Evolutionary conservation across 75 land plant species (phyloP).

Genomic region (Cunninghamia lanceolata): DNA sequence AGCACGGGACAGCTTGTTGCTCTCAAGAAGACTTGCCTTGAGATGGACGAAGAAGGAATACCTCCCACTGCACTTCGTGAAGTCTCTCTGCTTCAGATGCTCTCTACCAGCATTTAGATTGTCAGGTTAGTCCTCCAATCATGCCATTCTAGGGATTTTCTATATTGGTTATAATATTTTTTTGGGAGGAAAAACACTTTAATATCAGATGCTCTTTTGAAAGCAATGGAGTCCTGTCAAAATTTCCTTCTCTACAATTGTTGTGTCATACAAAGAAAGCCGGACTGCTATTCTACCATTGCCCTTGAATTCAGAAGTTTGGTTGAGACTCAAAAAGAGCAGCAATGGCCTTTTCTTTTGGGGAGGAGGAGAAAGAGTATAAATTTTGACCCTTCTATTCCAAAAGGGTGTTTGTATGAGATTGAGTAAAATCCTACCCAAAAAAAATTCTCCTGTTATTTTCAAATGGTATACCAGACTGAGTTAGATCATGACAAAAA

Average conservation of each 20-base stretch:
- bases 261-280: too few relatives aligned
- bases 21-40: constrained; percentile 75
- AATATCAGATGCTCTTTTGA: not conserved
- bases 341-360: not conserved
- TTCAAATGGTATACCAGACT: not conserved
- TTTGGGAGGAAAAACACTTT: not conserved
- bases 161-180: not conserved
- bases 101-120: constrained; percentile 70
- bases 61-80: constrained; percentile 95
- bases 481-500: not conserved
- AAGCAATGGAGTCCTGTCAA: not conserved
- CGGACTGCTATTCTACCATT: too few relatives aligned
- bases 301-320: too few relatives aligned
- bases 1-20: constrained; percentile 71
- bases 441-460: not conserved
- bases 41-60: constrained; percentile 87
- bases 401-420: not conserved
- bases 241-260: too few relatives aligned
- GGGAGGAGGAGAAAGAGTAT: too few relatives aligned
- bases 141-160: not conserved
- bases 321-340: not conserved
- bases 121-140: constrained; percentile 25
- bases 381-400: too few relatives aligned
- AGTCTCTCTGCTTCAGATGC: constrained; percentile 83
- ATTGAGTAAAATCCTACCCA: not conserved